A percentile compares a stretch with the other conserved stretches of the same genome.
These are phyloP conservation scores for Austroboletus festivus DNA, from an alignment of 768 basidiomycete genomes.

Conservation along the genomic window DNA sequence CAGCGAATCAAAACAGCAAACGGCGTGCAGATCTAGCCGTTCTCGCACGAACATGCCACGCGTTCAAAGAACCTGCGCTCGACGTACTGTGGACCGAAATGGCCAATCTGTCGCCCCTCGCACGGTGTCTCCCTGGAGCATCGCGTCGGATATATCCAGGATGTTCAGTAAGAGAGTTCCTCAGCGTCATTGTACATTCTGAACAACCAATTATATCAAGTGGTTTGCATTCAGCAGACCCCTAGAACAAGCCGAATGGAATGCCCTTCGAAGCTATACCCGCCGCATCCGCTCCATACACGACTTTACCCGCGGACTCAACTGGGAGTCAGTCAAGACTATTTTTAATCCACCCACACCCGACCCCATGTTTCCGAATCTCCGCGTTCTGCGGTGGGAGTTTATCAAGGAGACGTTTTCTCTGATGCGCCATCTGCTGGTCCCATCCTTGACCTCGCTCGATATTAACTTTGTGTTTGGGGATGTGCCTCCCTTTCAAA, in stretches of 20 bases:
- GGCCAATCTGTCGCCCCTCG: background rate
- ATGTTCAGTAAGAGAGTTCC: slow-evolving; percentile 1
- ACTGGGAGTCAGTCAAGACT: slow-evolving; percentile 15
- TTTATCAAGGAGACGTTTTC: slow-evolving; percentile 16
- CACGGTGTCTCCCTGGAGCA: slow-evolving; percentile 1
- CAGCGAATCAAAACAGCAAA: background rate
- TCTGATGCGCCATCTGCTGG: slow-evolving; percentile 15
- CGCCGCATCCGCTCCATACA: slow-evolving; percentile 11
- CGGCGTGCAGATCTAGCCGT: background rate
- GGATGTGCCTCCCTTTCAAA: slow-evolving; percentile 16
- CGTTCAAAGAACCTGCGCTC: slow-evolving; percentile 5
- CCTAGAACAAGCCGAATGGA: slow-evolving; percentile 7
- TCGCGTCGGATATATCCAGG: slow-evolving; percentile 13
- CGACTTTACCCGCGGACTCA: slow-evolving; percentile 15
- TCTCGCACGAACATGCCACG: slow-evolving; percentile 8
- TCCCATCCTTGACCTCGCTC: slow-evolving; percentile 14
- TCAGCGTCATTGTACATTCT: background rate
- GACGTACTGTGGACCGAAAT: background rate
- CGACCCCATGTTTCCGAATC: slow-evolving; percentile 19
- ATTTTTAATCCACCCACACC: slow-evolving; percentile 14
- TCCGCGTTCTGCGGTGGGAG: slow-evolving; percentile 20
- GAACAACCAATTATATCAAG: slow-evolving; percentile 5
- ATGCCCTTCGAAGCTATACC: slow-evolving; percentile 9
- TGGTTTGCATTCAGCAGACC: slow-evolving; percentile 18
- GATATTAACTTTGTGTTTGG: slow-evolving; percentile 21